Evolutionary conservation across 1,139 yeast species (phyloP).

Genomic region (Lizanozyma gosingica): DNA sequence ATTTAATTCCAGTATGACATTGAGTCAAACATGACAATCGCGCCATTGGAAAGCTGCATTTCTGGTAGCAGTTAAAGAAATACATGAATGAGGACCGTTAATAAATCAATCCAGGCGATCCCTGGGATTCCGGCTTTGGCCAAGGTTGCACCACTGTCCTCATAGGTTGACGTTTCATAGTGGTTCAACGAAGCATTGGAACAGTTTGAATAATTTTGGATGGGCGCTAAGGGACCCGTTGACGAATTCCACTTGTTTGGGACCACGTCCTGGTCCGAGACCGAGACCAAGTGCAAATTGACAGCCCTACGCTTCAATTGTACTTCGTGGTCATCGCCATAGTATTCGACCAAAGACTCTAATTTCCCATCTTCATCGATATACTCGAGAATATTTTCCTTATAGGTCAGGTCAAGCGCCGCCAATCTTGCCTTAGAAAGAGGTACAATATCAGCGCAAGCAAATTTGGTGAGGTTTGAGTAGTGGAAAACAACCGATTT

Average conservation of each 20-base stretch:
- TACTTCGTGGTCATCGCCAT: neutral
- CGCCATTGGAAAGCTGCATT: too few relatives aligned
- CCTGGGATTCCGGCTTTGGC: too few relatives aligned
- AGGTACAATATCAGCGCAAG: constrained; percentile 45
- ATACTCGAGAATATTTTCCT: neutral
- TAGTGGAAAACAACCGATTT: constrained; percentile 45
- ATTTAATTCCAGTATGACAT: too few relatives aligned
- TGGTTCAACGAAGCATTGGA: neutral
- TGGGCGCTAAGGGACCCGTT: neutral
- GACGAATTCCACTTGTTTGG: neutral
- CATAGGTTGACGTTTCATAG: neutral
- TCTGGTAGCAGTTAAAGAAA: too few relatives aligned
- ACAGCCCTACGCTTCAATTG: neutral
- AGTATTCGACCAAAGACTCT: neutral
- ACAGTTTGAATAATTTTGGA: neutral
- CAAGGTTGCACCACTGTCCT: neutral
- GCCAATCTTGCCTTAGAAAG: neutral
- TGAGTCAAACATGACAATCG: too few relatives aligned
- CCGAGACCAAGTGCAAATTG: neutral
- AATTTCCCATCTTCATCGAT: neutral
- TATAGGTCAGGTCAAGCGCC: neutral
- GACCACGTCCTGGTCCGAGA: neutral
- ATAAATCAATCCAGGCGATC: too few relatives aligned
- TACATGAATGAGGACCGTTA: too few relatives aligned
- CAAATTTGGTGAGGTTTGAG: constrained; percentile 40